These are phyloP conservation scores for Bipolaris cookei DNA, from an alignment of 2,329 filamentous ascomycete genomes.

Conservation along the genomic window DNA sequence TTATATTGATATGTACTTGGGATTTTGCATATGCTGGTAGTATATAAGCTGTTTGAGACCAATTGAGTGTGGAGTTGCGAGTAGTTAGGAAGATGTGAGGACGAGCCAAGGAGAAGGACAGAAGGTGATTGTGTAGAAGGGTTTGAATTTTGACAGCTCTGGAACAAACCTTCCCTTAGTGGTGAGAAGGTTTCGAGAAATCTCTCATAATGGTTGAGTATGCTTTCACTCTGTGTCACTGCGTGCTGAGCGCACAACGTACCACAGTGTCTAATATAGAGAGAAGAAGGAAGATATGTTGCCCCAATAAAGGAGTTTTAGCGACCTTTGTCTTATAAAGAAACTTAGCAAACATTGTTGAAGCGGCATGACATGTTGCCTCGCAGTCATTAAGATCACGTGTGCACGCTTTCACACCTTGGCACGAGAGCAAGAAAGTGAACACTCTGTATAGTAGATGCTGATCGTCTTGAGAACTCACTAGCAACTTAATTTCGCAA, in stretches of 20 bases:
- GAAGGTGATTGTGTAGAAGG: no score
- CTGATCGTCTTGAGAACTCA: not conserved
- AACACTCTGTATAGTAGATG: not conserved
- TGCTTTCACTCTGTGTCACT: not conserved
- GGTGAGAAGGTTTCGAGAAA: not conserved
- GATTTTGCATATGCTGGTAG: not conserved
- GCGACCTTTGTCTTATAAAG: not conserved
- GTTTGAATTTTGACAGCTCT: no score
- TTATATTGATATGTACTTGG: not conserved
- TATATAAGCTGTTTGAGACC: no score
- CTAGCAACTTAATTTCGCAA: not conserved
- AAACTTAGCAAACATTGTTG: not conserved
- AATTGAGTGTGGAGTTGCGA: no score
- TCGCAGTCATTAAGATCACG: not conserved
- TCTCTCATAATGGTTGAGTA: not conserved
- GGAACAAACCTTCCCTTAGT: not conserved
- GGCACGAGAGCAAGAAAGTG: not conserved
- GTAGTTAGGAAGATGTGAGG: no score
- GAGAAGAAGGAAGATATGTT: not conserved
- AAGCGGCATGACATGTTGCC: not conserved
- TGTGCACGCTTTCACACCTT: not conserved
- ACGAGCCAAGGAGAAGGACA: no score
- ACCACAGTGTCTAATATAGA: not conserved
- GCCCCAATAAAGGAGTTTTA: no score
- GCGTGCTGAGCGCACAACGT: not conserved